Evolutionary conservation across 345 rosid species (phyloP).

Genomic region (Sonneratia caseolaris): DNA sequence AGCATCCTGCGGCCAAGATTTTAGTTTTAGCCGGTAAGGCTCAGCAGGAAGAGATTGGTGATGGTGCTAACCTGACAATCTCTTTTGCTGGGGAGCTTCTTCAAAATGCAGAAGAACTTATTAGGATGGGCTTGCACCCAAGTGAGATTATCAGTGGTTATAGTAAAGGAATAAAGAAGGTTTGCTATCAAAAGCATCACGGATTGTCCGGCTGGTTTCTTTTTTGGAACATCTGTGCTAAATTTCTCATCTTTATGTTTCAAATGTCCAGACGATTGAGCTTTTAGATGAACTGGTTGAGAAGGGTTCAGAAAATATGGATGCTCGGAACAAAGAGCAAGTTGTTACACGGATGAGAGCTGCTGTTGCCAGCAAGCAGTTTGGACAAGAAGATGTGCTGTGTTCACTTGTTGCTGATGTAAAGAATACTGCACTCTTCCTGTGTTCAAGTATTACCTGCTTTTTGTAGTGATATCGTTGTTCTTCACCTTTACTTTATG

Average conservation of each 20-base stretch:
- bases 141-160: slow-evolving; percentile 98
- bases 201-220: neutral
- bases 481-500: slow-evolving; percentile 3
- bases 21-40: slow-evolving; percentile 90
- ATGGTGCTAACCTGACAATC: slow-evolving; percentile 84
- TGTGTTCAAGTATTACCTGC: slow-evolving; percentile 3
- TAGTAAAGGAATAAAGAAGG: slow-evolving; percentile 64
- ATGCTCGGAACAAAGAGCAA: slow-evolving; percentile 70
- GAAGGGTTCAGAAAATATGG: slow-evolving; percentile 89
- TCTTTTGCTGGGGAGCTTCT: slow-evolving; percentile 95
- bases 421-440: slow-evolving; percentile 8
- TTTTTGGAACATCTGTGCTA: neutral
- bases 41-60: slow-evolving; percentile 98
- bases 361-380: slow-evolving; percentile 98
- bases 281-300: slow-evolving; percentile 65
- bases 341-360: slow-evolving; percentile 77
- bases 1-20: slow-evolving; percentile 94
- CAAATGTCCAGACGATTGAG: slow-evolving; percentile 40
- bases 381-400: slow-evolving; percentile 78
- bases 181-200: neutral
- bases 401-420: slow-evolving; percentile 80
- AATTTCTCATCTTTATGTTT: neutral
- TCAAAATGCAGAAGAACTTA: slow-evolving; percentile 90
- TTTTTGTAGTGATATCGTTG: neutral
- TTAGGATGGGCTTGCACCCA: slow-evolving; percentile 84